Evolutionary conservation across 116 monocot species (phyloP).

Genomic region (Phalaenopsis hybrid): DNA sequence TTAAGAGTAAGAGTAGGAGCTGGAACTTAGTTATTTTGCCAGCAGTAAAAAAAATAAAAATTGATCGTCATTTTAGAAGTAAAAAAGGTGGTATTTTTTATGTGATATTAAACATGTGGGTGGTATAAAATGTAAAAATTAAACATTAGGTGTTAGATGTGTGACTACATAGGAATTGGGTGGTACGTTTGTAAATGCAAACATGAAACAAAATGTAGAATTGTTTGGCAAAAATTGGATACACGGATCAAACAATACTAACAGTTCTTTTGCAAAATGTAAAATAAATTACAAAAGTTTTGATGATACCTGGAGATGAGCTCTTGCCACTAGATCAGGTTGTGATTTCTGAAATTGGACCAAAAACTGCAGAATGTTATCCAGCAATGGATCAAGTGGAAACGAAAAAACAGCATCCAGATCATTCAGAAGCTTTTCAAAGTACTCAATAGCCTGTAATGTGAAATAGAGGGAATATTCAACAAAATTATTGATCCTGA

Average conservation of each 20-base stretch:
- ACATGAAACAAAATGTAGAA: neutral
- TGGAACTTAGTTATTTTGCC: no score
- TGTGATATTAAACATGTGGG: no score
- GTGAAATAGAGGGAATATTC: slow-evolving; percentile 1
- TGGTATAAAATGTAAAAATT: no score
- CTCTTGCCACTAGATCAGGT: slow-evolving; percentile 92
- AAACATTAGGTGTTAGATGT: no score
- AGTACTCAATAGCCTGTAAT: slow-evolving; percentile 73
- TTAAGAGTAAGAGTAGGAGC: no score
- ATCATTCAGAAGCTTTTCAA: slow-evolving; percentile 89
- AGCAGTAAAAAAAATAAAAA: no score
- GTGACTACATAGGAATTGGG: no score
- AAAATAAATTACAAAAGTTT: neutral
- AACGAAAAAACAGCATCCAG: slow-evolving; percentile 65
- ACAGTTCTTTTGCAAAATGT: neutral
- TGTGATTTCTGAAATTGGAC: slow-evolving; percentile 77
- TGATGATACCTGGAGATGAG: slow-evolving; percentile 75
- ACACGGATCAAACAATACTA: neutral
- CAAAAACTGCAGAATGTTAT: slow-evolving; percentile 55
- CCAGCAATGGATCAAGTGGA: slow-evolving; percentile 58
- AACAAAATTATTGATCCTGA: slow-evolving; percentile 1
- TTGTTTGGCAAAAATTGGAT: neutral
- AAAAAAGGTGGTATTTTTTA: no score
- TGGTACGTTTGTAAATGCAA: neutral
- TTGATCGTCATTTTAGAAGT: no score